A percentile compares a stretch with the other conserved stretches of the same genome.
These are phyloP conservation scores for Amaranthus palmeri DNA, from an alignment of 148 eudicot species.

Conservation along the genomic window DNA sequence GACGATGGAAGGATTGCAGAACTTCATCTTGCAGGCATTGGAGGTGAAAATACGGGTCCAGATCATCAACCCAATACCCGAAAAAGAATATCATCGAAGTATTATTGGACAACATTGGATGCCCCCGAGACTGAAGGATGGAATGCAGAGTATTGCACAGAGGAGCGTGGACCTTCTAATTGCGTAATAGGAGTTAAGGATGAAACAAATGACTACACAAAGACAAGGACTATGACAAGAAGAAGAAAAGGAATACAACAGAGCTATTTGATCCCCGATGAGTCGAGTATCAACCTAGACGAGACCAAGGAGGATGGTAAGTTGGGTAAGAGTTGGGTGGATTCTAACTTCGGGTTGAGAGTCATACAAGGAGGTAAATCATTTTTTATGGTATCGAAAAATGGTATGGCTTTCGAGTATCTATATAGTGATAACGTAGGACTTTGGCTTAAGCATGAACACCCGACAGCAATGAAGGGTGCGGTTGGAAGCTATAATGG, in stretches of 20 bases:
- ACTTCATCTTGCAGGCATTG: conserved; percentile 60
- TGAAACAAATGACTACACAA: conserved; percentile 32
- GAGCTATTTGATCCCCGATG: conserved; percentile 42
- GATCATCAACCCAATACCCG: conserved; percentile 31
- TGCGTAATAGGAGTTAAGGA: conserved; percentile 66
- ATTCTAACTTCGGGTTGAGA: conserved; percentile 43
- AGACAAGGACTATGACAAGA: conserved; percentile 35
- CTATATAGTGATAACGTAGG: conserved; percentile 54
- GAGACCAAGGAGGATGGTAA: conserved; percentile 20
- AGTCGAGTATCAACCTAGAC: conserved; percentile 13
- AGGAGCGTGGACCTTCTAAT: conserved; percentile 63
- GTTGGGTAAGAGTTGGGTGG: conserved; percentile 32
- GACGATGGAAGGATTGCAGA: conserved; percentile 87
- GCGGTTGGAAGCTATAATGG: conserved; percentile 72
- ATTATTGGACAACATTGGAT: conserved; percentile 68
- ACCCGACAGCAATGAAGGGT: conserved; percentile 45
- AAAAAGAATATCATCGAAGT: conserved; percentile 43
- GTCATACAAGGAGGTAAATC: conserved; percentile 63
- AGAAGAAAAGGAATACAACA: conserved; percentile 41
- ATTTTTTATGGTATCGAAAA: conserved; percentile 48
- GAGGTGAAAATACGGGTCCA: conserved; percentile 69
- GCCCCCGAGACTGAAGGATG: conserved; percentile 90
- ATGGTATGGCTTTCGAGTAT: conserved; percentile 53
- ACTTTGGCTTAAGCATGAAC: conserved; percentile 72
- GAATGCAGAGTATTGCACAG: conserved; percentile 83